These are phyloP conservation scores for Pythium aquatile DNA, from an alignment of 352 stramenopile genomes.

Conservation along the genomic window DNA sequence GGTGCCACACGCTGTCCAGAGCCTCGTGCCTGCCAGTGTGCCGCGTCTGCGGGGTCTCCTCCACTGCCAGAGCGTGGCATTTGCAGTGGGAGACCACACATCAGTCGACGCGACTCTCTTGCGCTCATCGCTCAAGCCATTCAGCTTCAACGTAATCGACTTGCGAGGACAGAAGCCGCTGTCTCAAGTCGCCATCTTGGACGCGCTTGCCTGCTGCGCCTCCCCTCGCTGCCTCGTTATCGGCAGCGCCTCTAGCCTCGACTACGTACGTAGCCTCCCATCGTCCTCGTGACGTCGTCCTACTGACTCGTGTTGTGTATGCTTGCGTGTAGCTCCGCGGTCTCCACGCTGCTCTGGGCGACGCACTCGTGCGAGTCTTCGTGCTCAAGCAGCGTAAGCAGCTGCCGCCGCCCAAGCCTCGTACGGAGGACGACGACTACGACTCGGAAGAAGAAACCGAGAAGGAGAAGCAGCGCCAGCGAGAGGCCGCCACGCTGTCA, in stretches of 20 bases:
- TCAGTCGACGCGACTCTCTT: slow-evolving; percentile 2
- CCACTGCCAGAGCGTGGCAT: slow-evolving; percentile 3
- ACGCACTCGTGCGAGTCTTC: slow-evolving; percentile 34
- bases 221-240: slow-evolving; percentile 38
- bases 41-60: slow-evolving; percentile 2
- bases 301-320: too few relatives aligned
- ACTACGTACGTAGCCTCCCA: slow-evolving; percentile 26
- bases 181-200: slow-evolving; percentile 1
- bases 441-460: slow-evolving; percentile 56
- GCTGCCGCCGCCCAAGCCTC: slow-evolving; percentile 19
- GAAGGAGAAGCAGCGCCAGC: slow-evolving; percentile 21
- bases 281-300: too few relatives aligned
- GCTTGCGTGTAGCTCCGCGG: slow-evolving; percentile 28
- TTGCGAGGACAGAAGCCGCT: slow-evolving; percentile 1
- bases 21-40: slow-evolving; percentile 5
- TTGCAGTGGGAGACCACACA: slow-evolving; percentile 12
- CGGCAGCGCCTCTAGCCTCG: slow-evolving; percentile 22
- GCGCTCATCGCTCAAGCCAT: neutral
- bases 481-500: slow-evolving; percentile 28
- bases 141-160: slow-evolving; percentile 18
- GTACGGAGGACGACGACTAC: slow-evolving; percentile 30
- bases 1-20: slow-evolving; percentile 17
- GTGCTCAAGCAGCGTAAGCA: slow-evolving; percentile 40
- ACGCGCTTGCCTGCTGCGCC: neutral
- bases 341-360: slow-evolving; percentile 32